Evolutionary conservation across 768 basidiomycete genomes (phyloP), one percentile per base, ranked within the genome.

Genomic region (Lactifluus echinatus): DNA sequence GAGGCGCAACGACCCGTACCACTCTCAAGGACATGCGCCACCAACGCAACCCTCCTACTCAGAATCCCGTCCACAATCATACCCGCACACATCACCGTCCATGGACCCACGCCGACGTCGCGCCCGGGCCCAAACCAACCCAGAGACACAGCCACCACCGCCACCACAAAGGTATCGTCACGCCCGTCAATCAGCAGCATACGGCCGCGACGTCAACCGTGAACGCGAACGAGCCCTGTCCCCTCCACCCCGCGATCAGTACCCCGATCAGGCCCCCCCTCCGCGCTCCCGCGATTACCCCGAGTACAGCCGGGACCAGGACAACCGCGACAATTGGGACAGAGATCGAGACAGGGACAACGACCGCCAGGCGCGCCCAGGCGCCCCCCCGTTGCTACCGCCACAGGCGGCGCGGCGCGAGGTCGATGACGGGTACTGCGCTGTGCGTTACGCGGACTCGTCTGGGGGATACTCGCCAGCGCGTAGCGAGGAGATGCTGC

Each of bases 1-100:
- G 24, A 23, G 33, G 14, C 49, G 26, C 33, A 17, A 40, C 17
- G 57, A 58, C 29, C 7, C 46, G 3, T 43, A 58, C 46, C 50
- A 19, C 29, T 21, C 56, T 28, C 56, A 52, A 8, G 45, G 37
- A 52, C 50, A 45, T 28, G 36, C 45, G 6, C 52, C 52, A 48
- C 31, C 24, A 44, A 4, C 56, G 21, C 14, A 8, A 17, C 45
- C 31, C 1, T 36, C 43, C 2, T 36, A 49, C 28, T n/a, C n/a
- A n/a, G n/a, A n/a, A n/a, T n/a, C n/a, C n/a, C n/a, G n/a, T n/a
- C n/a, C 47, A 0, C 42, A 31, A 1, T 1, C 44, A n/a, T 34
- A 57, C 43, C 43, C 50, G 8, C 53, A 46, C 21, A 11, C 44
- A n/a, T 12, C 28, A 19, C 8, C 28, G 11, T 29, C 46, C 7